These are phyloP conservation scores for Colletotrichum melonis DNA, from an alignment of 2,329 filamentous ascomycete species.

Conservation along the genomic window DNA sequence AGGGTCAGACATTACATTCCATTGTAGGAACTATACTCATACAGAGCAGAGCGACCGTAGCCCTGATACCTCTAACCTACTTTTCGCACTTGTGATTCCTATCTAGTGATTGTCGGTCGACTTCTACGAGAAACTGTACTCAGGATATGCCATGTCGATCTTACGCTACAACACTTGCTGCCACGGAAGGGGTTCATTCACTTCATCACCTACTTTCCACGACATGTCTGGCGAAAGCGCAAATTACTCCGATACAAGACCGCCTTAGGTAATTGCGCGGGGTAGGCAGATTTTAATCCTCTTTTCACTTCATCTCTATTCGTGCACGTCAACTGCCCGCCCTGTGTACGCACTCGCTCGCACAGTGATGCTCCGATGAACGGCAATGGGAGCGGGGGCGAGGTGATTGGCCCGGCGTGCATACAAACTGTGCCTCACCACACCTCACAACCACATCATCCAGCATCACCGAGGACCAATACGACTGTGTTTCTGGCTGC, in stretches of 20 bases:
- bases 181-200: neutral
- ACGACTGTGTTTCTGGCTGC: neutral
- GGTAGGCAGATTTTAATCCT: neutral
- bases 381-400: slow-evolving; percentile 12
- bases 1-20: neutral
- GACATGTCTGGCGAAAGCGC: neutral
- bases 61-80: neutral
- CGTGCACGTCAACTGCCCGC: neutral
- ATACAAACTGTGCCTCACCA: neutral
- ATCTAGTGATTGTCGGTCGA: neutral
- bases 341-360: slow-evolving; percentile 2
- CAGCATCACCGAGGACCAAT: neutral
- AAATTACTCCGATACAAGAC: neutral
- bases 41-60: neutral
- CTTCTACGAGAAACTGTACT: neutral
- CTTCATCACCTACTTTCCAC: neutral
- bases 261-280: neutral
- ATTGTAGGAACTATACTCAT: neutral
- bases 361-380: slow-evolving; percentile 15
- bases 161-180: neutral
- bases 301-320: neutral
- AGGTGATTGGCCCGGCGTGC: neutral
- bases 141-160: neutral
- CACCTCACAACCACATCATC: neutral
- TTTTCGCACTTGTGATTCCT: too few relatives aligned